A percentile compares a stretch with the other conserved stretches of the same genome.
These are phyloP conservation scores for Trichosporon sp. DNA, from an alignment of 1,284 basidiomycete genomes.

Conservation along the genomic window DNA sequence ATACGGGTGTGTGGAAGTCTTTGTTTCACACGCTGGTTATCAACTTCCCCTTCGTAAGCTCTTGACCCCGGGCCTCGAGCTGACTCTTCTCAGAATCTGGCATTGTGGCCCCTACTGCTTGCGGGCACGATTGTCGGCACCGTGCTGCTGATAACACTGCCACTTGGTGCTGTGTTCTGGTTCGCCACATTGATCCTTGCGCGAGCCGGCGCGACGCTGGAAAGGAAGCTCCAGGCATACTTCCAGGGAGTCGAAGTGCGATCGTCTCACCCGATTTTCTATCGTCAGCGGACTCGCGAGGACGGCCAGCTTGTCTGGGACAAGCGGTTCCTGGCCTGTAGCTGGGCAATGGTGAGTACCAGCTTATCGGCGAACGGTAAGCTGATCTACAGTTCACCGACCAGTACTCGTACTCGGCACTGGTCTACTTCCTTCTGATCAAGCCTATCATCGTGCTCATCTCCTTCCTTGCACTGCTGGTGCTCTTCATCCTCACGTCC, in stretches of 20 bases:
- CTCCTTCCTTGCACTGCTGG: slow-evolving; percentile 36
- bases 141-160: slow-evolving; percentile 44
- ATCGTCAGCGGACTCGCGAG: slow-evolving; percentile 17
- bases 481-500: slow-evolving; percentile 31
- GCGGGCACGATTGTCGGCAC: slow-evolving; percentile 45
- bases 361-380: neutral
- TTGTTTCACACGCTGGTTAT: slow-evolving; percentile 37
- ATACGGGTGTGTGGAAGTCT: slow-evolving; percentile 33
- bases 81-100: slow-evolving; percentile 30
- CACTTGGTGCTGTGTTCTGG: slow-evolving; percentile 45
- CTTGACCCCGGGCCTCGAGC: neutral
- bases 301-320: slow-evolving; percentile 32
- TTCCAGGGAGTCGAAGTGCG: neutral
- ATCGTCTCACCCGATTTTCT: slow-evolving; percentile 26
- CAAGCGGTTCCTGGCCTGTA: slow-evolving; percentile 40
- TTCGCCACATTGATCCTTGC: slow-evolving; percentile 45
- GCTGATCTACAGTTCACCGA: slow-evolving; percentile 30
- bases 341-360: slow-evolving; percentile 42
- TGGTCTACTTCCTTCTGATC: slow-evolving; percentile 45
- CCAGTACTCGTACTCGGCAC: slow-evolving; percentile 44
- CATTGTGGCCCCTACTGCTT: slow-evolving; percentile 43
- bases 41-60: slow-evolving; percentile 45
- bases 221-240: slow-evolving; percentile 23
- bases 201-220: slow-evolving; percentile 39
- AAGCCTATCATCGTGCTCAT: slow-evolving; percentile 44